Percentiles rank a stretch among this genome's conserved stretches.
phyloP scores from a whole-genome alignment of 1,139 yeast species.

The Suhomyces yuchorum region DNA sequence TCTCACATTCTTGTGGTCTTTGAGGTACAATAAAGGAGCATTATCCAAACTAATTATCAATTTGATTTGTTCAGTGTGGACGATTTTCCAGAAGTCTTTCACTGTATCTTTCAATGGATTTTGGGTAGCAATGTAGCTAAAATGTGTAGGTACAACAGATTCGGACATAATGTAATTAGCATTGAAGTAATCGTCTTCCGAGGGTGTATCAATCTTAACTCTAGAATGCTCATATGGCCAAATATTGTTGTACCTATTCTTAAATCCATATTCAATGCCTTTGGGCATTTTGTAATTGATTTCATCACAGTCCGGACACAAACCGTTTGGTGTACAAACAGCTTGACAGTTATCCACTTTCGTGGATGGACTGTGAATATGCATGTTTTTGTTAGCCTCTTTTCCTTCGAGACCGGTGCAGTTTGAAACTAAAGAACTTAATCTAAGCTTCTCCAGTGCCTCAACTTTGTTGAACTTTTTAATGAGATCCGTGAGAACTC shows the following conservation, averaged over 20 bases:
- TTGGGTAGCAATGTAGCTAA: slow-evolving; percentile 46
- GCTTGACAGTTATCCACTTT: background rate
- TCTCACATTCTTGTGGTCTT: slow-evolving; percentile 10
- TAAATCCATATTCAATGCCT: slow-evolving; percentile 48
- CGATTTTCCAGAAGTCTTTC: slow-evolving; percentile 46
- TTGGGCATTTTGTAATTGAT: slow-evolving; percentile 55
- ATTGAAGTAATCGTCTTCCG: slow-evolving; percentile 44
- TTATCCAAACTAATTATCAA: slow-evolving; percentile 72
- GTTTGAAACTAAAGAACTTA: slow-evolving; percentile 30
- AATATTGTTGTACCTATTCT: slow-evolving; percentile 48
- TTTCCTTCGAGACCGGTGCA: slow-evolving; percentile 7
- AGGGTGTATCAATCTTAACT: slow-evolving; percentile 32
- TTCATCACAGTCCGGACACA: slow-evolving; percentile 47
- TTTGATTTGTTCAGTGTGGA: slow-evolving; percentile 58
- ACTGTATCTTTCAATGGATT: slow-evolving; percentile 43
- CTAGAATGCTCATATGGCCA: slow-evolving; percentile 52
- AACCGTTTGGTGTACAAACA: slow-evolving; percentile 46
- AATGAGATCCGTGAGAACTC: slow-evolving; percentile 36
- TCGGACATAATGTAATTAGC: slow-evolving; percentile 39
- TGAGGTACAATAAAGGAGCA: slow-evolving; percentile 18
- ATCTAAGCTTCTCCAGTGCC: slow-evolving; percentile 49
- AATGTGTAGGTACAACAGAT: slow-evolving; percentile 20
- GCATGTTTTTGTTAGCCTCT: slow-evolving; percentile 6
- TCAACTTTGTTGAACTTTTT: slow-evolving; percentile 51
- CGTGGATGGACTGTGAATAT: slow-evolving; percentile 11